Base-by-base conservation (phyloP, 176 grass and related monocot genomes). In the Triticum turgidum region DNA sequence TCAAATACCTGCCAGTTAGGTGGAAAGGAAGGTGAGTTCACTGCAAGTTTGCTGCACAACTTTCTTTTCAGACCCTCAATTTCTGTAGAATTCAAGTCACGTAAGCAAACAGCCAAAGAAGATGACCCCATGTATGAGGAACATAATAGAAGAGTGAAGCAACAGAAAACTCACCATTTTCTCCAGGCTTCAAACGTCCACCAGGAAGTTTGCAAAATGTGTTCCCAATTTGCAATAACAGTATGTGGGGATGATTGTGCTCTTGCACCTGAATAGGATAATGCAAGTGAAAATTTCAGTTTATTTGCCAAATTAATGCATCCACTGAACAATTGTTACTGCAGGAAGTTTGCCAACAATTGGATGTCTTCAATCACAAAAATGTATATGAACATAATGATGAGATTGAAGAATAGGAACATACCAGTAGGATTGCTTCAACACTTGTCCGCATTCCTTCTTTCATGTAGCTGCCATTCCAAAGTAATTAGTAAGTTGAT, bases 161-260 rank as follows among this genome's bases (percentile, higher is more conserved):
- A 61, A 75, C 11, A 64, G 15, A 81, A 11, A 75, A 67, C 54
- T 37, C 65, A 92, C 96, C 97, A 85, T 99, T 99, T 86, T 99
- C 97, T 83, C 97, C 97, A 88, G 97, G 94, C 81, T 99, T 99
- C 89, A 99, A 80, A 11, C 92, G 85, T 70, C 97, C 97, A 87
- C 97, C 97, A 86, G 97, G 97, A 91, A 99, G 97, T 45, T 99
- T 99, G 87, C 97, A 99, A 65, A 99, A 99, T 13, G 97, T 99
- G 69, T 99, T 99, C 77, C 97, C 97, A 69, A 99, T 99, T 92
- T 99, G 97, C 69, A 99, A 82, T 29, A 99, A 83, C 34, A 99
- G 81, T 79, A 96, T 92, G 91, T 99, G 94, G 3, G 97, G 94
- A 45, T 99, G 97, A 74, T 93, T 99, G 87, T 99, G 97, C 92